Evolutionary conservation across 1,139 yeast genomes (phyloP), one percentile per base, ranked within the genome.

Genomic region (Torulaspora pretoriensis): DNA sequence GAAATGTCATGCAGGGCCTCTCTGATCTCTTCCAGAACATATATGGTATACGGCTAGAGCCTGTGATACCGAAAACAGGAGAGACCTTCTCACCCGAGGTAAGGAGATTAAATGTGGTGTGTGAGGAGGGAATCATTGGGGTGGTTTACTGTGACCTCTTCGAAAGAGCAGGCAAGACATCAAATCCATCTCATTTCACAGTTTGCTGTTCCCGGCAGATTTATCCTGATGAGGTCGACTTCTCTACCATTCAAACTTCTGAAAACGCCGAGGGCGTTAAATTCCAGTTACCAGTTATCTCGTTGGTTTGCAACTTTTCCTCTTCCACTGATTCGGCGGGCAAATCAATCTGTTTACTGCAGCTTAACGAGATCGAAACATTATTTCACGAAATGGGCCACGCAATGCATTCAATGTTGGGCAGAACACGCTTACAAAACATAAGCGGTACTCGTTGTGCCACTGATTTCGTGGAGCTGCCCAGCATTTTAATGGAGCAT

Each of bases 371-470:
- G 59, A 90, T 92, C 4, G 96, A 90, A 59, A 92, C 98, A 0
- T 69, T 92, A 27, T 92, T 94, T 69, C 99, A 92, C 66, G 99
- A 92, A 66, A 89, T 92, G 96, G 99, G 99, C 1, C 99, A 92
- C 67, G 98, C 98, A 2, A 85, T 92, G 80, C 98, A 92, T 64
- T 88, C 97, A 5, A 90, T 92, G 97, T 70, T 92, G 24, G 98
- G 97, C 0, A 74, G 92, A 50, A 92, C 98, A 0, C 75, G 81
- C 38, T 69, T 92, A 40, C 98, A 94, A 61, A 94, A 90, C 61
- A 83, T 92, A 12, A 83, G 95, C 19, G 98, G 99, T 2, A 92
- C 98, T 0, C 73, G 99, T 49, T 92, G 97, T 61, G 86, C 89
- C 6, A 88, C 98, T 0, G 98, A 92, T 64, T 92, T 92, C 68